Evolutionary conservation across 306 rosid genomes (phyloP).

Genomic region (Fragaria iinumae): DNA sequence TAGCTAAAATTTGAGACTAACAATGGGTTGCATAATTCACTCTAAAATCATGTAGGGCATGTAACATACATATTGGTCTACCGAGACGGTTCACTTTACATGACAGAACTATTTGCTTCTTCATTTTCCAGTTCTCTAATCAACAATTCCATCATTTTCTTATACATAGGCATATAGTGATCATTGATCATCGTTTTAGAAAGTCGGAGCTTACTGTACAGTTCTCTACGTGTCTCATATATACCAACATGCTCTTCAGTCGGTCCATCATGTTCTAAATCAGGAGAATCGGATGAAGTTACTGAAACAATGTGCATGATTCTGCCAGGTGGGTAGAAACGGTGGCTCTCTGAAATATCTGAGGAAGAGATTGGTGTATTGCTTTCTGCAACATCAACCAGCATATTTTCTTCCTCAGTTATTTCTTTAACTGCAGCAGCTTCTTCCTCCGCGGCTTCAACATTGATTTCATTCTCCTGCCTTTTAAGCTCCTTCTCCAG

Average conservation of each 20-base stretch:
- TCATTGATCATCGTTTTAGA: constrained; percentile 92
- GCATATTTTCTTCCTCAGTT: constrained; percentile 62
- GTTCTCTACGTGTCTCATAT: constrained; percentile 77
- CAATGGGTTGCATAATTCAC: neutral
- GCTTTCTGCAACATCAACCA: constrained; percentile 63
- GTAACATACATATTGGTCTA: constrained; percentile 1
- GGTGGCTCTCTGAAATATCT: constrained; percentile 63
- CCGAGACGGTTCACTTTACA: constrained; percentile 27
- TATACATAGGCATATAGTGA: constrained; percentile 98
- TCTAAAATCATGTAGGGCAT: neutral
- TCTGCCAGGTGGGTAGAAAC: constrained; percentile 83
- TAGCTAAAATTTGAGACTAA: neutral
- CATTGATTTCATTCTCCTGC: constrained; percentile 42
- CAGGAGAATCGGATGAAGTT: constrained; percentile 39
- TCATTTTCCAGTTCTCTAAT: constrained; percentile 71
- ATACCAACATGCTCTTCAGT: constrained; percentile 56
- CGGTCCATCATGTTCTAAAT: constrained; percentile 39
- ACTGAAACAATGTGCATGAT: constrained; percentile 78
- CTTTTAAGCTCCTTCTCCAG: constrained; percentile 82
- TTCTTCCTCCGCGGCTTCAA: constrained; percentile 59
- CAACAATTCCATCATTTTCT: constrained; percentile 88
- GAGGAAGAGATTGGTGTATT: constrained; percentile 47
- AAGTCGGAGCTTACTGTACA: constrained; percentile 91
- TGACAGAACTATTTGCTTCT: constrained; percentile 25
- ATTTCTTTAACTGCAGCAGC: constrained; percentile 80